phyloP scores from a whole-genome alignment of 2,329 filamentous ascomycete genomes.

The Aspergillus transmontanensis region DNA sequence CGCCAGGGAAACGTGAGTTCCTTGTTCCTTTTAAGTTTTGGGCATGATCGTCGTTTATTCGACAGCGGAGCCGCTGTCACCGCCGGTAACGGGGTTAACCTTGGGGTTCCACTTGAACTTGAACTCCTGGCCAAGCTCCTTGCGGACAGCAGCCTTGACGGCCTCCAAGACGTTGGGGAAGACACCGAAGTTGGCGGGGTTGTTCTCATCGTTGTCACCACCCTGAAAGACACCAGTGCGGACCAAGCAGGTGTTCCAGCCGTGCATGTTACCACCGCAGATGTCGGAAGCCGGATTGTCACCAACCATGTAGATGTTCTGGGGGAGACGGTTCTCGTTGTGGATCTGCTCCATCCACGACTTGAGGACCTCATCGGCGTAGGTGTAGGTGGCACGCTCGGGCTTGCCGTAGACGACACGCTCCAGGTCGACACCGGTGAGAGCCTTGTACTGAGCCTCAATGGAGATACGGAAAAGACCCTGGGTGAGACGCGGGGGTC shows the following conservation, averaged over 20 bases:
- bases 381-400: slow-evolving; percentile 75
- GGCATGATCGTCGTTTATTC: slow-evolving; percentile 45
- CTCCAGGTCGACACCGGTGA: slow-evolving; percentile 71
- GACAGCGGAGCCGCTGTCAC: slow-evolving; percentile 56
- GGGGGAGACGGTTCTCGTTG: slow-evolving; percentile 67
- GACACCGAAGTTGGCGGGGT: slow-evolving; percentile 76
- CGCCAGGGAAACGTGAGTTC: slow-evolving; percentile 14
- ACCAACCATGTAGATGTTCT: slow-evolving; percentile 76
- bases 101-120: slow-evolving; percentile 71
- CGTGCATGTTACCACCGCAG: slow-evolving; percentile 77
- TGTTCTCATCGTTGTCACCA: slow-evolving; percentile 73
- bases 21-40: slow-evolving; percentile 17
- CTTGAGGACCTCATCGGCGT: slow-evolving; percentile 71
- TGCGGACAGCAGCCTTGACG: slow-evolving; percentile 66
- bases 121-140: slow-evolving; percentile 74
- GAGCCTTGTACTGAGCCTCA: slow-evolving; percentile 65
- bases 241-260: slow-evolving; percentile 79
- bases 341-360: slow-evolving; percentile 77
- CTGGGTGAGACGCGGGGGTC: slow-evolving; percentile 68
- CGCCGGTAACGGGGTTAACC: slow-evolving; percentile 67
- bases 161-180: slow-evolving; percentile 74
- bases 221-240: slow-evolving; percentile 79
- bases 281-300: slow-evolving; percentile 76
- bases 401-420: slow-evolving; percentile 78
- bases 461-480: slow-evolving; percentile 75